Evolutionary conservation across 768 basidiomycete genomes (phyloP), one percentile per base, ranked within the genome.

Genomic region (Tricholoma matsutake): DNA sequence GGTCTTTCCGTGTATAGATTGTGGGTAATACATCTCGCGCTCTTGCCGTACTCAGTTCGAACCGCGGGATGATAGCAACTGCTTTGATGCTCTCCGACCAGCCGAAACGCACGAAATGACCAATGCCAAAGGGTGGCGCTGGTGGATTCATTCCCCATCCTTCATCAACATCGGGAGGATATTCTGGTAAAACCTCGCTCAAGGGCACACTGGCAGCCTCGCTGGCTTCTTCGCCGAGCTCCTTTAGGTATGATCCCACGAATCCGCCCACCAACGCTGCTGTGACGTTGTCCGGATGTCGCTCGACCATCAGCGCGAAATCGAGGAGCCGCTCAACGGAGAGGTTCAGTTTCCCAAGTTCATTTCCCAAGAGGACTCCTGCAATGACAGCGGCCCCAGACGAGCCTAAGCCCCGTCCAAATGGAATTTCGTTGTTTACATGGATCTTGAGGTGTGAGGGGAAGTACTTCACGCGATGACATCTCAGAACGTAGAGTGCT

Each of bases 361-460:
- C 81, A 69, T 94, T 84, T 35, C 88, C 97, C 49, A 99, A 84
- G 32, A 96, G 82, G 34, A 97, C 95, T 43, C 97, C 97, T 1
- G 95, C 96, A 68, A 99, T 92, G 68, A 99, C 97, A n/a, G 97
- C 96, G 3, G 97, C 97, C 13, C 96, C 96, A 0, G 97, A 98
- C 0, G 96, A 98, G 53, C 97, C 97, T 54, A 99, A 82, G 10
- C 97, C 97, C 58, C 97, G 91, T 11, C 97, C 96, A 70, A 99
- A 99, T 2, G 97, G 97, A 68, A 99, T 98, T 74, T 96, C 86
- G 74, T 99, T 99, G 73, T 89, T 76, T 37, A 82, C 88, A 69
- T 90, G 87, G 69, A 99, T 87, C 68, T 71, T 72, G 69, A 98
- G 80, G 54, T 84, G 81, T 1, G 86, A 78, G 22, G 96, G 96